Base-by-base conservation (phyloP, 192 early-diverging fungal genomes). In the Cetraspora pellucida region DNA sequence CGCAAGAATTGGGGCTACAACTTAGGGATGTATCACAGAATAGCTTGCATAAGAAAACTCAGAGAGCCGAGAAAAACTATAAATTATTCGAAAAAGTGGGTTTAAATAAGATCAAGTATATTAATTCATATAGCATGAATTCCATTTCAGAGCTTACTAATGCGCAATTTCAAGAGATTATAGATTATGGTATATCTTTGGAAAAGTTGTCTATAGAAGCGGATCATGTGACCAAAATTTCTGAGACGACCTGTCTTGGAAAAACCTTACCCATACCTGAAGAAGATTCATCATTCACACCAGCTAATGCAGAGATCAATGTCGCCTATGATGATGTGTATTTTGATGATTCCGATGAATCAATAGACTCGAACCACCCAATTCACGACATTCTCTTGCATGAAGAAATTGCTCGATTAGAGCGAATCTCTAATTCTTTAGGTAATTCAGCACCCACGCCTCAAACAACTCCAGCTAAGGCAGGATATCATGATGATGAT, bases 61-160 rank as follows among this genome's bases (percentile, higher is more conserved):
- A 55, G 66, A 68, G 44, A 45, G 68, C 68, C 49, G 45, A 52
- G n/a, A n/a, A 70, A 70, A 70, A 43, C 47, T 70, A 70, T 70
- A 52, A 50, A 70, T 70, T 70, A 17, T 70, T 70, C 46, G 68
- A 70, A 70, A 52, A 70, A 70, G 11, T 70, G 47, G 68, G 46
- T n/a, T 45, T 50, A 14, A 46, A 70, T 70, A 70, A 70, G 19
- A 69, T 37, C 5, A 37, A 37, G 31, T 37, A 37, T 37, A 37
- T 37, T 37, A 37, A 37, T 37, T 37, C 5, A 5, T 37, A 37
- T 37, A 37, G 31, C 31, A 37, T 37, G 31, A 37, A 37, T 37
- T 37, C 31, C 31, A 37, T 37, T 37, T 37, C 5, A 37, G 31
- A 37, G 21, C 67, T 31, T 31, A 50, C 31, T 31, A 14, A 69